Evolutionary conservation across 495 filamentous ascomycete genomes (phyloP), one percentile per base, ranked within the genome.

Genomic region (Neurospora sp.): DNA sequence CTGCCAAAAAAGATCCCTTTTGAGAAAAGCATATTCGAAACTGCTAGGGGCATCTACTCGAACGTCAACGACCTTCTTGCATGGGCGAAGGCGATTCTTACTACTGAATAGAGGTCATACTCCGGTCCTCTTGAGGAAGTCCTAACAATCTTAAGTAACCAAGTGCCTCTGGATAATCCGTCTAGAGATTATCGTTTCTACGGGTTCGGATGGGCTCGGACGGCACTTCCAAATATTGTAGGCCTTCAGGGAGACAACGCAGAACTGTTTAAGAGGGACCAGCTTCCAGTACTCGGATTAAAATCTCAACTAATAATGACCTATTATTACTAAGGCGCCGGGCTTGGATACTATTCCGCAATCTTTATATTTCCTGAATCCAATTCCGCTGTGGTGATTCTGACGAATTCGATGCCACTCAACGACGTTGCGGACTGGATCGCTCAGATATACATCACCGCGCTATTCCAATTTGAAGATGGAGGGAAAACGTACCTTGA

Each of bases 391-490:
- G 73, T 81, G 20, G 74, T 80, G 9, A 71, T 82, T 16, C 68
- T 81, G 7, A 76, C 71, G 9, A 81, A 82, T 70, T 69, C 74
- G 4, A 16, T 77, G 20, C 18, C 75, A 10, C 71, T 78, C 18
- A 76, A 73, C 39, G 80, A 82, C 48, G 69, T 68, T 2, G 42
- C 78, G 27, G 80, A 81, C 73, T 82, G 76, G 76, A 73, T 81
- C 20, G 46, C 69, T 22, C 78, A 78, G 39, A 38, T 77, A 9
- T n/a, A 77, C 20, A 71, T 80, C 27, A 65, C 77, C 42, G 68
- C 72, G 0, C 59, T 81, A 2, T 73, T 81, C 7, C 71, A 72
- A 37, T 44, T 71, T 27, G 39, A 35, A 9, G 65, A 61, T 0
- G 22, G 22, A 1, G 46, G 20, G 11, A 27, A 22, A 27, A 53